Conservation (phyloP, 331 rosid genomes). For the Quercus lobata region DNA sequence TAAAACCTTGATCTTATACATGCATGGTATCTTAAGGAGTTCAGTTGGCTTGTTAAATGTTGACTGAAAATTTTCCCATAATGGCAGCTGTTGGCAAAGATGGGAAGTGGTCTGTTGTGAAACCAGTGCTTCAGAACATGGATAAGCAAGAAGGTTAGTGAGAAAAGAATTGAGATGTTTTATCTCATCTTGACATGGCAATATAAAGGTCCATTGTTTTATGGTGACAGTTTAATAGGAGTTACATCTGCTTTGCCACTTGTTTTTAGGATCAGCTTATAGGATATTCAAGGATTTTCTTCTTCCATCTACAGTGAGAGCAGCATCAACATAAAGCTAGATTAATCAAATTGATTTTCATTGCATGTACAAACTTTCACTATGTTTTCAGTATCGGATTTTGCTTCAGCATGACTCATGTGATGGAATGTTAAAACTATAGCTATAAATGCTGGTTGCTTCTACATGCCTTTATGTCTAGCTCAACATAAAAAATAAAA, state of each 20-base stretch:
- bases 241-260: neutral
- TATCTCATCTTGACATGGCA: neutral
- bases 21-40: neutral
- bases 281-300: neutral
- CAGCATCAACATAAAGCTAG: neutral
- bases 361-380: neutral
- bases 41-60: neutral
- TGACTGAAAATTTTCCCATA: neutral
- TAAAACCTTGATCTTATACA: conserved; percentile 1
- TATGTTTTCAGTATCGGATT: neutral
- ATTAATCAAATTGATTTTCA: neutral
- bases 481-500: neutral
- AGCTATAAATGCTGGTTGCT: neutral
- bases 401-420: neutral
- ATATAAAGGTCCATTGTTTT: neutral
- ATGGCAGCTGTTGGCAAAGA: conserved; percentile 61
- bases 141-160: conserved; percentile 39
- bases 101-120: conserved; percentile 78
- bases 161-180: neutral
- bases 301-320: neutral
- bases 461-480: neutral
- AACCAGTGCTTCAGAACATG: conserved; percentile 53
- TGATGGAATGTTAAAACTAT: neutral
- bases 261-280: neutral
- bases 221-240: neutral